Evolutionary conservation across 2,329 filamentous ascomycete species (phyloP).

Genomic region (Exophiala sp.): DNA sequence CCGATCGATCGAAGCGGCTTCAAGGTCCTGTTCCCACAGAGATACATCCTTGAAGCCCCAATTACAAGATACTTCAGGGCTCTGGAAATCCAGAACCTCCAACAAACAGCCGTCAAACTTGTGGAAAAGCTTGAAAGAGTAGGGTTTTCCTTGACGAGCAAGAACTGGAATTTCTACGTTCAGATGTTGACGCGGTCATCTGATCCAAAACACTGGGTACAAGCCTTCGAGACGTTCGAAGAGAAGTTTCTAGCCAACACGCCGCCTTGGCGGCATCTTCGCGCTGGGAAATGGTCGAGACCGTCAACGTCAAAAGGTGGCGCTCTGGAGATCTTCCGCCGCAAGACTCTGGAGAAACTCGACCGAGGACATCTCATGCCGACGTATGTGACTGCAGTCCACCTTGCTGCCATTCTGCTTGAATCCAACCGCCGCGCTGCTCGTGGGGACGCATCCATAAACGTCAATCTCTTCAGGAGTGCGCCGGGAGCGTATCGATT

Average conservation of each 20-base stretch:
- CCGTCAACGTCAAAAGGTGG: slow-evolving; percentile 31
- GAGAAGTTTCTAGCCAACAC: slow-evolving; percentile 70
- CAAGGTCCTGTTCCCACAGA: slow-evolving; percentile 37
- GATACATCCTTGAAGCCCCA: slow-evolving; percentile 46
- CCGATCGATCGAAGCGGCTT: slow-evolving; percentile 7
- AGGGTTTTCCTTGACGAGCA: slow-evolving; percentile 69
- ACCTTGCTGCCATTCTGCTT: slow-evolving; percentile 38
- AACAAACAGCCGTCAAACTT: slow-evolving; percentile 46
- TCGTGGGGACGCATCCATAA: slow-evolving; percentile 30
- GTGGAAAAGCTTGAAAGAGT: slow-evolving; percentile 53
- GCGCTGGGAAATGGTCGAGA: slow-evolving; percentile 31
- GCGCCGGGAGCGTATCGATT: slow-evolving; percentile 37
- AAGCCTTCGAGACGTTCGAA: slow-evolving; percentile 70
- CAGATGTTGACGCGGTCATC: slow-evolving; percentile 58
- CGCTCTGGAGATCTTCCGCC: slow-evolving; percentile 32
- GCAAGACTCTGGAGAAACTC: slow-evolving; percentile 21
- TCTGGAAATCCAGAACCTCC: slow-evolving; percentile 49
- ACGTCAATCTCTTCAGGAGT: slow-evolving; percentile 29
- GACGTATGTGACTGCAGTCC: slow-evolving; percentile 41
- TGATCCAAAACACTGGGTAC: slow-evolving; percentile 47
- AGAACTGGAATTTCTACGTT: slow-evolving; percentile 76
- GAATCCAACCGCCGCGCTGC: slow-evolving; percentile 36
- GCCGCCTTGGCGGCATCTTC: slow-evolving; percentile 59
- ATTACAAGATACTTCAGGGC: slow-evolving; percentile 50
- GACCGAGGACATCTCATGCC: slow-evolving; percentile 40